Evolutionary conservation across 2,329 filamentous ascomycete species (phyloP).

Genomic region (Didymosphaeria variabile): DNA sequence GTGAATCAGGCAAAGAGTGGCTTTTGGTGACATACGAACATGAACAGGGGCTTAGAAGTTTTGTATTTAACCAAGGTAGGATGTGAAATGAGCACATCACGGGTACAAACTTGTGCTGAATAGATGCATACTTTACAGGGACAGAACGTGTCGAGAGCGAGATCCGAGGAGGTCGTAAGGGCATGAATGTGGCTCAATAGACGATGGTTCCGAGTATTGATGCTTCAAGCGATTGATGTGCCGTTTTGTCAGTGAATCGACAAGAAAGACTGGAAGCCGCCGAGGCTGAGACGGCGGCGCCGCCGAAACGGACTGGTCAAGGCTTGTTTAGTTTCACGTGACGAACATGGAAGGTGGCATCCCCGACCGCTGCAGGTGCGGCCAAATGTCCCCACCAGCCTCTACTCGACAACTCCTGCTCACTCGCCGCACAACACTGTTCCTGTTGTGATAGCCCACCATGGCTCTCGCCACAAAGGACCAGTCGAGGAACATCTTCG

Average conservation of each 20-base stretch:
- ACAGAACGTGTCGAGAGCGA: neutral
- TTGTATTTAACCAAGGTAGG: neutral
- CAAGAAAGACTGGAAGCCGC: neutral
- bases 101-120: neutral
- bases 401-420: slow-evolving; percentile 10
- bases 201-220: neutral
- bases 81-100: neutral
- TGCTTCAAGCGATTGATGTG: neutral
- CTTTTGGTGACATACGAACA: neutral
- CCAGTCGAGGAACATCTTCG: slow-evolving; percentile 96
- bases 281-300: neutral
- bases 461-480: slow-evolving; percentile 83
- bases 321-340: slow-evolving; percentile 11
- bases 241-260: neutral
- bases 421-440: slow-evolving; percentile 1
- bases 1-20: neutral
- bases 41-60: neutral
- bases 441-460: slow-evolving; percentile 20
- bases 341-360: slow-evolving; percentile 21
- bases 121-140: neutral
- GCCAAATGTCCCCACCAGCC: slow-evolving; percentile 11
- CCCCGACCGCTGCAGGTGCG: slow-evolving; percentile 14
- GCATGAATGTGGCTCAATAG: neutral
- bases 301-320: slow-evolving; percentile 1
- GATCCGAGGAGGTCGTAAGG: neutral